Conservation (phyloP, 78 protist species). For the Pelomyxa schiedti region DNA sequence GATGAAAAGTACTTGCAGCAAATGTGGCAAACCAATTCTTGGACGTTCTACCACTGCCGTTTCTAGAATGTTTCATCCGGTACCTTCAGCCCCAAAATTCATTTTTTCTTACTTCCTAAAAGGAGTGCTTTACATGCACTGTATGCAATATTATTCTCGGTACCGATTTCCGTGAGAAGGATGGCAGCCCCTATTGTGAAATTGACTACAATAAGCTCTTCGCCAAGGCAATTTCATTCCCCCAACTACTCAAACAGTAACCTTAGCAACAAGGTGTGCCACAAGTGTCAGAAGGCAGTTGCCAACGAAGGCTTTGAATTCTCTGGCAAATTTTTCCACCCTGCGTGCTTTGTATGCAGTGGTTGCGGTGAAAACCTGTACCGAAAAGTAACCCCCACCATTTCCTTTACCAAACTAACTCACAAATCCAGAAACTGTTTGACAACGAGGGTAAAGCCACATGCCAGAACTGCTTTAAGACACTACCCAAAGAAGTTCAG, state of each 20-base stretch:
- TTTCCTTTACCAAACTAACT: neutral
- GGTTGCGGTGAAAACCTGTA: slow-evolving; percentile 38
- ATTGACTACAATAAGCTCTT: slow-evolving; percentile 40
- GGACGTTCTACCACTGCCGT: slow-evolving; percentile 57
- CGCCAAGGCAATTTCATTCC: slow-evolving; percentile 7
- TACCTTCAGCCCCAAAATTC: too few species aligned
- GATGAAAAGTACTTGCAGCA: slow-evolving; percentile 30
- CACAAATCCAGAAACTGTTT: slow-evolving; percentile 10
- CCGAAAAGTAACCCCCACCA: slow-evolving; percentile 5
- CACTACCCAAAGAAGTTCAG: slow-evolving; percentile 41
- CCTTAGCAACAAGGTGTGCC: slow-evolving; percentile 29
- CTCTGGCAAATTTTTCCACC: slow-evolving; percentile 47
- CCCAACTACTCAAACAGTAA: neutral
- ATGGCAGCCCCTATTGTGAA: slow-evolving; percentile 55
- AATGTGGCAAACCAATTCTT: slow-evolving; percentile 48
- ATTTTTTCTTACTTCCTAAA: too few species aligned
- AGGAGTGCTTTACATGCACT: slow-evolving; percentile 51
- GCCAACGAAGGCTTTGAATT: slow-evolving; percentile 26
- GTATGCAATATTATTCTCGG: slow-evolving; percentile 54
- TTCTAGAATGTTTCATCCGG: slow-evolving; percentile 55
- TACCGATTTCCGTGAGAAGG: slow-evolving; percentile 49
- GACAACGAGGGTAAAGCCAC: slow-evolving; percentile 54
- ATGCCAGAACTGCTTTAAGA: slow-evolving; percentile 40
- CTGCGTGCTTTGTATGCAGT: slow-evolving; percentile 46
- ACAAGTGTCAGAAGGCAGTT: slow-evolving; percentile 36